phyloP scores from a whole-genome alignment of 768 basidiomycete species.

The Trametes cingulata region DNA sequence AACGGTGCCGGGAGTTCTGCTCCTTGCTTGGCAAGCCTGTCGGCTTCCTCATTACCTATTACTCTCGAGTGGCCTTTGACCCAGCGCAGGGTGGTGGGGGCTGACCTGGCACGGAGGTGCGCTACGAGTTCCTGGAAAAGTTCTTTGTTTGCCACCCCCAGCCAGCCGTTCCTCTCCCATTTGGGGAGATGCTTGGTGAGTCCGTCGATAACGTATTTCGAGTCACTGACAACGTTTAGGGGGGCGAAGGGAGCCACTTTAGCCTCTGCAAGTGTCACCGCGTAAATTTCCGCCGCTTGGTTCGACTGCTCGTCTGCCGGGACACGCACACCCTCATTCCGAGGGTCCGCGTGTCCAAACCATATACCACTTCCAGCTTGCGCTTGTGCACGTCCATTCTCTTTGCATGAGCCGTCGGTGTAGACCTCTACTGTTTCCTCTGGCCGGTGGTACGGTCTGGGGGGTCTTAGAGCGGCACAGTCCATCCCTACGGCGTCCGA shows the following conservation, averaged over 20 bases:
- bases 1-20: too few species aligned
- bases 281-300: background rate
- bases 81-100: too few species aligned
- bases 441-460: too few species aligned
- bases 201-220: too few species aligned
- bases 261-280: background rate
- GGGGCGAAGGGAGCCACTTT: background rate
- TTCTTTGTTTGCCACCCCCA: too few species aligned
- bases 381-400: background rate
- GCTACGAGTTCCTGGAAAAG: too few species aligned
- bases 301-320: background rate
- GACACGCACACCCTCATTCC: background rate
- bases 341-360: background rate
- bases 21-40: too few species aligned
- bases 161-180: constrained; percentile 35
- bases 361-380: background rate
- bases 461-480: background rate
- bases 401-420: background rate
- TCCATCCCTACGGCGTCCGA: background rate
- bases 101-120: too few species aligned
- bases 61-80: too few species aligned
- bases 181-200: constrained; percentile 9
- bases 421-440: background rate
- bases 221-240: background rate
- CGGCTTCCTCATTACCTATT: too few species aligned